phyloP scores from a whole-genome alignment of 306 rosid species.

The Trifolium dubium region DNA sequence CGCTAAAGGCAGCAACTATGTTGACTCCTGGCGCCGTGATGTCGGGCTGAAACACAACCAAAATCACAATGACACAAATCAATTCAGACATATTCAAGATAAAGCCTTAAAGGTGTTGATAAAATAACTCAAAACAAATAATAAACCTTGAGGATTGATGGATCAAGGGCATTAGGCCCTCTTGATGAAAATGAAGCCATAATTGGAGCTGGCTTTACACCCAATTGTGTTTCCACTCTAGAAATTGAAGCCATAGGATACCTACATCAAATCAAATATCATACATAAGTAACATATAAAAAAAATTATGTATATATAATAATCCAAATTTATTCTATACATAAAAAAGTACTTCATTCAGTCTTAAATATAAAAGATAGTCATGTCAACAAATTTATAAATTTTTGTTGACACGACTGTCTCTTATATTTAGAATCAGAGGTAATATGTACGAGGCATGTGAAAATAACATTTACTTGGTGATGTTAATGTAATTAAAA shows the following conservation, averaged over 20 bases:
- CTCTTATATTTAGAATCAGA: no score
- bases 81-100: neutral
- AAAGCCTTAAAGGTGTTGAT: neutral
- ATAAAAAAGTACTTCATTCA: neutral
- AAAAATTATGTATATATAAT: neutral
- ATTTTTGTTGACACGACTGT: no score
- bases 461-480: conserved; percentile 43
- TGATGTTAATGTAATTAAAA: conserved; percentile 49
- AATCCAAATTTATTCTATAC: neutral
- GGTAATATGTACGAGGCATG: neutral
- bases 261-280: conserved; percentile 39
- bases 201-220: conserved; percentile 40
- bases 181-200: conserved; percentile 49
- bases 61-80: neutral
- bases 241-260: conserved; percentile 59
- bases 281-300: neutral
- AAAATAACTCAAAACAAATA: neutral
- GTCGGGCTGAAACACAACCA: conserved; percentile 43
- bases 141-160: conserved; percentile 45
- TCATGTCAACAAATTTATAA: no score
- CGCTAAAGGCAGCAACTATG: conserved; percentile 51
- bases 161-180: conserved; percentile 43
- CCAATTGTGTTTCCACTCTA: conserved; percentile 47
- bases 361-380: no score
- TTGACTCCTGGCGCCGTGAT: conserved; percentile 61